phyloP scores from a whole-genome alignment of 2,329 filamentous ascomycete species.

The Cladosporium sp. region DNA sequence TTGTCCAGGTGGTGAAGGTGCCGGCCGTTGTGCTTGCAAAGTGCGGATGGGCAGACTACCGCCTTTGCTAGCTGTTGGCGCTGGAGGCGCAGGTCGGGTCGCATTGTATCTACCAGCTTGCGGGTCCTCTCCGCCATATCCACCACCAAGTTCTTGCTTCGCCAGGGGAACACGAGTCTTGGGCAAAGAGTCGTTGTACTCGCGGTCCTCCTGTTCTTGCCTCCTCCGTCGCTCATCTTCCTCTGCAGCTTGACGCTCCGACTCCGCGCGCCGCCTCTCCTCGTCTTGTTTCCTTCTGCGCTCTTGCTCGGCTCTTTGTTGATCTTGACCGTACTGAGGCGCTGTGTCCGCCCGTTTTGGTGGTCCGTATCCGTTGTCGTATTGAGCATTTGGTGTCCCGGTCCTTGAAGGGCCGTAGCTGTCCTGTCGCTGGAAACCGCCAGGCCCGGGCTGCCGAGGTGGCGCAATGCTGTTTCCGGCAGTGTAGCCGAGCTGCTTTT shows the following conservation, averaged over 20 bases:
- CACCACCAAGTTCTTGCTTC: conserved; percentile 80
- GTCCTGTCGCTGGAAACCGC: conserved; percentile 38
- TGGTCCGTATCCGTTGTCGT: conserved; percentile 1
- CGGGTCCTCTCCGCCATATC: conserved; percentile 44
- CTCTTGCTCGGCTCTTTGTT: conserved; percentile 34
- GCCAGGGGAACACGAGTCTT: conserved; percentile 75
- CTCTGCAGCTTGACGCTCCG: conserved; percentile 38
- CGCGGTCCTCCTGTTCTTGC: conserved; percentile 65
- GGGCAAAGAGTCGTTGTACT: conserved; percentile 84
- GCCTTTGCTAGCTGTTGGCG: conserved; percentile 27
- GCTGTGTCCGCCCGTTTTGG: conserved; percentile 30
- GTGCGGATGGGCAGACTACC: conserved; percentile 40
- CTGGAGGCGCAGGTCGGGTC: conserved; percentile 67
- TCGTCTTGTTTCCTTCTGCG: conserved; percentile 38
- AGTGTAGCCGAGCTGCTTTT: conserved; percentile 48
- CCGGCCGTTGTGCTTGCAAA: conserved; percentile 62
- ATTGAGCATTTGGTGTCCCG: conserved; percentile 18
- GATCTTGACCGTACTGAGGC: conserved; percentile 24
- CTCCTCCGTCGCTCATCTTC: conserved; percentile 46
- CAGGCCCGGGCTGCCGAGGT: conserved; percentile 43
- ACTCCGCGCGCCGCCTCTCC: conserved; percentile 33
- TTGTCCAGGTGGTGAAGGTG: conserved; percentile 29
- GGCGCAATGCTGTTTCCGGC: conserved; percentile 46
- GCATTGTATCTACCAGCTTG: conserved; percentile 73
- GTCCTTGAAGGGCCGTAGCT: conserved; percentile 36